A percentile compares a stretch with the other conserved stretches of the same genome.
Conservation (phyloP, 2,329 filamentous ascomycete species). For the Chrysosphaeria jannelii region DNA sequence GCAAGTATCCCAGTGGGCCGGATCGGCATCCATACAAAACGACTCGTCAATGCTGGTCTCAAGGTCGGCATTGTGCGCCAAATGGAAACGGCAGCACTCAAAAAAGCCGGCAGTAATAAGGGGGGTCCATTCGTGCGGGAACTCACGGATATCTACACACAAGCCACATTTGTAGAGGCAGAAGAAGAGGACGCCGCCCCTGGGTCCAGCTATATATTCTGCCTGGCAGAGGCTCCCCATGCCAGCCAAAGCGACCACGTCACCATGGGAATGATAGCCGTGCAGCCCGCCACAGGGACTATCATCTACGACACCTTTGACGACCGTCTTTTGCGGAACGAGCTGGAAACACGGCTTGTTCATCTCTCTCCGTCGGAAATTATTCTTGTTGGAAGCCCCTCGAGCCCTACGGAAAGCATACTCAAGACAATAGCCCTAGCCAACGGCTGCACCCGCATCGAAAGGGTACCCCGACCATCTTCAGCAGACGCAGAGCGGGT, state of each 20-base stretch:
- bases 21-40: slow-evolving; percentile 75
- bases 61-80: slow-evolving; percentile 92
- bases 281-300: slow-evolving; percentile 85
- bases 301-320: slow-evolving; percentile 91
- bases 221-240: slow-evolving; percentile 58
- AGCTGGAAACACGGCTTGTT: slow-evolving; percentile 80
- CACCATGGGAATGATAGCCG: slow-evolving; percentile 68
- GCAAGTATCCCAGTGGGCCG: slow-evolving; percentile 86
- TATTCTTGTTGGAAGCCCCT: slow-evolving; percentile 56
- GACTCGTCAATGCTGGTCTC: slow-evolving; percentile 69
- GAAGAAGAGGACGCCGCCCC: slow-evolving; percentile 22
- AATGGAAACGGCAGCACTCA: slow-evolving; percentile 79
- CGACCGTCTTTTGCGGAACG: slow-evolving; percentile 88
- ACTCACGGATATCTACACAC: slow-evolving; percentile 89
- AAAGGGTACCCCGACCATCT: slow-evolving; percentile 40
- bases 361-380: slow-evolving; percentile 94
- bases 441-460: slow-evolving; percentile 65
- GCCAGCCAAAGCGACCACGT: slow-evolving; percentile 71
- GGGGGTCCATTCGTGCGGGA: slow-evolving; percentile 80
- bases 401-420: slow-evolving; percentile 74
- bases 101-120: slow-evolving; percentile 80
- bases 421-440: slow-evolving; percentile 78
- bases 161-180: slow-evolving; percentile 84
- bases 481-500: no score
- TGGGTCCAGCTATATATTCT: slow-evolving; percentile 57